These are phyloP conservation scores for Fusarium sp. DNA, from an alignment of 2,329 filamentous ascomycete species.

Conservation along the genomic window DNA sequence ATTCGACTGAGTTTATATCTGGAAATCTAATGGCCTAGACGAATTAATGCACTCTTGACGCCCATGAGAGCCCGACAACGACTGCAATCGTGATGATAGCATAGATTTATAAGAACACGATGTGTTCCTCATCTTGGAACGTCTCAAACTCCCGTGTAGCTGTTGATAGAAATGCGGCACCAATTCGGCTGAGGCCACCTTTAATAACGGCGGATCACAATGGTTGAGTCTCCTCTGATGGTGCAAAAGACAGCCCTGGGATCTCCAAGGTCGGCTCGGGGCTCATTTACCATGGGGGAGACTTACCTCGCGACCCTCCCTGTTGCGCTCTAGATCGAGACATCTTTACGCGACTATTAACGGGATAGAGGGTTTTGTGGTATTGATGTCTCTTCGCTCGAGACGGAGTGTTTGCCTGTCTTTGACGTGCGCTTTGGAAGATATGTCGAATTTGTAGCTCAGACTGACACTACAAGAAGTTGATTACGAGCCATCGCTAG, in stretches of 20 bases:
- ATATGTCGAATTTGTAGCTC: background rate
- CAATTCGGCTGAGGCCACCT: background rate
- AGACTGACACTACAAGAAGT: no score
- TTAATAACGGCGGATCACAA: background rate
- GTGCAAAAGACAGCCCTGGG: background rate
- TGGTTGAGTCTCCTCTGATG: background rate
- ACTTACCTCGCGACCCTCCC: background rate
- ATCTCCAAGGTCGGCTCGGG: background rate
- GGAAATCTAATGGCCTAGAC: background rate
- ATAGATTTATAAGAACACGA: background rate
- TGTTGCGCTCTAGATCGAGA: background rate
- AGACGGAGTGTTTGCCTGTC: no score
- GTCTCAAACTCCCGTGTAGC: background rate
- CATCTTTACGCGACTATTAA: no score
- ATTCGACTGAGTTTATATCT: background rate
- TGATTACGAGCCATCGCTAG: accelerated
- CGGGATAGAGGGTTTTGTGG: no score
- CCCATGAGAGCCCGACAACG: background rate
- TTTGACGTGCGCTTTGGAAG: background rate
- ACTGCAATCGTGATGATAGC: background rate
- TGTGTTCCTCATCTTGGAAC: background rate
- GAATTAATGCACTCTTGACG: background rate
- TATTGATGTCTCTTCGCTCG: background rate
- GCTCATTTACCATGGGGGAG: background rate
- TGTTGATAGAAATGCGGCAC: background rate